These are phyloP conservation scores for Aschersonia sp. DNA, from an alignment of 2,329 filamentous ascomycete genomes.

Conservation along the genomic window DNA sequence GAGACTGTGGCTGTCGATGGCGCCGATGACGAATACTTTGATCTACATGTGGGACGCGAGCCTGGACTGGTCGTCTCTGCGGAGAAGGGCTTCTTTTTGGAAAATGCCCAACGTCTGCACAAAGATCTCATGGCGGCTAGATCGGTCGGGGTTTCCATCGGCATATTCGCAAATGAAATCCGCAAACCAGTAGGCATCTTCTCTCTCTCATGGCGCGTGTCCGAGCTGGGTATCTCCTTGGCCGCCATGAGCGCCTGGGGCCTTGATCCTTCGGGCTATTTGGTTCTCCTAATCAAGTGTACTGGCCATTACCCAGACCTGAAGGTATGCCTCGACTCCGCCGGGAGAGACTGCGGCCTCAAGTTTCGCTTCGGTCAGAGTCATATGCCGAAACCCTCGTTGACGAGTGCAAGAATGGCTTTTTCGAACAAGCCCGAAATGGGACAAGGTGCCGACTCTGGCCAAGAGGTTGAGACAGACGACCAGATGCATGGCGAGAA, in stretches of 20 bases:
- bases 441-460: not conserved
- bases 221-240: conserved; percentile 57
- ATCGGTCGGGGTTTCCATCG: conserved; percentile 55
- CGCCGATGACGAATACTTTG: conserved; percentile 3
- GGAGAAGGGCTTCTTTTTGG: not conserved
- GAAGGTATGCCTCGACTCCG: conserved; percentile 34
- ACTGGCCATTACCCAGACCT: conserved; percentile 44
- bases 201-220: conserved; percentile 53
- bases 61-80: not conserved
- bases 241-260: conserved; percentile 70
- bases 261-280: conserved; percentile 48
- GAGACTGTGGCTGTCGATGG: not conserved
- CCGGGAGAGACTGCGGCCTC: conserved; percentile 8
- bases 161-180: conserved; percentile 37
- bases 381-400: conserved; percentile 55
- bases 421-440: conserved; percentile 21
- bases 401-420: conserved; percentile 33
- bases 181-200: conserved; percentile 30
- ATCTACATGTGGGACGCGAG: not conserved
- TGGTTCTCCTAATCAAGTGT: conserved; percentile 60
- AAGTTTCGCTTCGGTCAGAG: conserved; percentile 58
- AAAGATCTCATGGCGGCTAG: conserved; percentile 37
- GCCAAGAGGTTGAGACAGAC: not conserved
- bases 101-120: not conserved
- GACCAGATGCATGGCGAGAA: not conserved